These are phyloP conservation scores for Penicillium hordei DNA, from an alignment of 2,329 filamentous ascomycete genomes.

Conservation along the genomic window DNA sequence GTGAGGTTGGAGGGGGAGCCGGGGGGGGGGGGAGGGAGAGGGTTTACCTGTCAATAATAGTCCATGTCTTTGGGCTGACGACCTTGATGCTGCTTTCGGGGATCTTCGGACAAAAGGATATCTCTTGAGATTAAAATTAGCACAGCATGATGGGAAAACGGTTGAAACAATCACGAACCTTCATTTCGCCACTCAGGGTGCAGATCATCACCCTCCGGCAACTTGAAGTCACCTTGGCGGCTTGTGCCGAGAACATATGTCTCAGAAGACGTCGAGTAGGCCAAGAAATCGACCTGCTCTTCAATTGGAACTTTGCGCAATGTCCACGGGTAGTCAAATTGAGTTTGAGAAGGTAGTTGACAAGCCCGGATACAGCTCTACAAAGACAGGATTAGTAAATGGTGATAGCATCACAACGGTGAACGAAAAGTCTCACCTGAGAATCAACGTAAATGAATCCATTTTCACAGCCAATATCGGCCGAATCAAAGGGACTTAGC, in stretches of 20 bases:
- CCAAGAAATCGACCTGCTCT: constrained; percentile 68
- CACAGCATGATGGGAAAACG: neutral
- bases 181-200: constrained; percentile 79
- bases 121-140: constrained; percentile 39
- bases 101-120: constrained; percentile 63
- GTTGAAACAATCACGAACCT: constrained; percentile 41
- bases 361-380: constrained; percentile 71
- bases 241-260: constrained; percentile 77
- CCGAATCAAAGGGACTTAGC: constrained; percentile 71
- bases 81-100: constrained; percentile 75
- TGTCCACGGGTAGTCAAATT: constrained; percentile 74
- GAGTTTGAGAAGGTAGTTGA: constrained; percentile 65
- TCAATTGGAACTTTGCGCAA: constrained; percentile 69
- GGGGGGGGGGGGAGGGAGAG: no score
- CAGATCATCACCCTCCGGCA: constrained; percentile 82
- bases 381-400: constrained; percentile 14
- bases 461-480: constrained; percentile 66
- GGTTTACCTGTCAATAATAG: constrained; percentile 66
- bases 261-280: constrained; percentile 72
- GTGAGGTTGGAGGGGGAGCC: no score
- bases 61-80: constrained; percentile 73
- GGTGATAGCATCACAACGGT: neutral
- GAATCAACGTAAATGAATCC: constrained; percentile 82
- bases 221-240: constrained; percentile 67
- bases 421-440: constrained; percentile 36